phyloP scores from a whole-genome alignment of 2,329 filamentous ascomycete genomes.

The Colletotrichum graminicola region DNA sequence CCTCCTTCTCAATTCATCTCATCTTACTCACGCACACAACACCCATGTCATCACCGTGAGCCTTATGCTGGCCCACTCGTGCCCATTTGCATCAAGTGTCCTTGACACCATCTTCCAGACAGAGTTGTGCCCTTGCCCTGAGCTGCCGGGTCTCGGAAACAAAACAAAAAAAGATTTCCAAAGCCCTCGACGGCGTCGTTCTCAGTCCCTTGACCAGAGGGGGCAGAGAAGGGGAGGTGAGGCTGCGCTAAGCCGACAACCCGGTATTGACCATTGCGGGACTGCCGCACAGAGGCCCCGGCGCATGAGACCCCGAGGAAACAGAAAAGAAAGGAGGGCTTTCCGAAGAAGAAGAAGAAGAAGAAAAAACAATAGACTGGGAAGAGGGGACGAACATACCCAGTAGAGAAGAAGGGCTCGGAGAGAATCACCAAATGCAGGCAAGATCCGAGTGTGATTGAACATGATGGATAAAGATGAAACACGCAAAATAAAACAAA shows the following conservation, averaged over 20 bases:
- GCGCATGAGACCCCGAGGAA: conserved; percentile 9
- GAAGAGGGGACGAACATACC: too few relatives aligned
- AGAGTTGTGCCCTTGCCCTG: conserved; percentile 14
- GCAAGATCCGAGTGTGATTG: background rate
- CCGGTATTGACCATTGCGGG: conserved; percentile 23
- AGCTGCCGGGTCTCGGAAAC: background rate
- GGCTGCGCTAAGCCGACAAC: conserved; percentile 10
- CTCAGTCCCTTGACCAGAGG: conserved; percentile 3
- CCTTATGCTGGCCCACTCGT: background rate
- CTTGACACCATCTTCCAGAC: background rate
- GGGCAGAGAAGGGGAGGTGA: background rate
- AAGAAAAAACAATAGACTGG: too few relatives aligned
- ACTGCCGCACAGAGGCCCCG: conserved; percentile 10
- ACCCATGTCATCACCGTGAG: background rate
- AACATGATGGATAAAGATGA: background rate
- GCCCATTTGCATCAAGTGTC: conserved; percentile 3
- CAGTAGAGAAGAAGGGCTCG: background rate
- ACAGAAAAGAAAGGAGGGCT: conserved; percentile 1
- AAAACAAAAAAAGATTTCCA: background rate
- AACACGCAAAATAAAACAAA: background rate
- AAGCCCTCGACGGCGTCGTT: conserved; percentile 3
- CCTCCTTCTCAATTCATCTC: background rate
- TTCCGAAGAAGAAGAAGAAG: background rate
- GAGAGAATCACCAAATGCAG: background rate
- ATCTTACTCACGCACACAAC: conserved; percentile 5